These are phyloP conservation scores for Chlamydomonas reinhardtii DNA, from an alignment of 163 green algal genomes.

Conservation along the genomic window DNA sequence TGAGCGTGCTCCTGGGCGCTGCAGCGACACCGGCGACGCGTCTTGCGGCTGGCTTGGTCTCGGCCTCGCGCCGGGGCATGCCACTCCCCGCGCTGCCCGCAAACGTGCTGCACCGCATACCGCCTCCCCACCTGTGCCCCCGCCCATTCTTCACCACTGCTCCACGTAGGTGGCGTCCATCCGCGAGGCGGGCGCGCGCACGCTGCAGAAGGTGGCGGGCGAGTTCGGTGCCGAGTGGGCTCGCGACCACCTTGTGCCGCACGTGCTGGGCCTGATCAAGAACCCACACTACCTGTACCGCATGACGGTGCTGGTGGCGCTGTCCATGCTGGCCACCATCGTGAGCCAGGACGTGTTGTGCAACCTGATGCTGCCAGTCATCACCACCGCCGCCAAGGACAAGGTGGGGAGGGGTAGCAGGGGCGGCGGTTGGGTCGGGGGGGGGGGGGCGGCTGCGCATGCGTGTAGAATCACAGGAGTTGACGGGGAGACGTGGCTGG, in stretches of 20 bases:
- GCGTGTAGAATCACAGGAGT: no score
- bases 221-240: constrained; percentile 97
- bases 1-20: no score
- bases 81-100: no score
- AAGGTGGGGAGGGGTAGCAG: constrained; percentile 36
- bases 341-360: constrained; percentile 88
- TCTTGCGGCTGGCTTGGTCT: no score
- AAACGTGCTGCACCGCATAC: no score
- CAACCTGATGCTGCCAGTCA: constrained; percentile 89
- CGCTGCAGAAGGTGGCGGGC: constrained; percentile 89
- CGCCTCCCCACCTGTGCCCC: no score
- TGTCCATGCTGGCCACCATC: constrained; percentile 85
- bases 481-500: no score
- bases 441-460: no score
- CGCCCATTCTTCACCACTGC: no score
- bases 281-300: constrained; percentile 97
- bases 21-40: no score
- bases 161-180: constrained; percentile 89
- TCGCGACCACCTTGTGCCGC: constrained; percentile 90
- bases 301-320: constrained; percentile 92
- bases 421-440: background rate
- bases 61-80: no score
- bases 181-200: constrained; percentile 91
- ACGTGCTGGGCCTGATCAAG: constrained; percentile 89
- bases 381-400: constrained; percentile 81